A percentile compares a stretch with the other conserved stretches of the same genome.
Conservation (phyloP, 2,329 filamentous ascomycete genomes). For the Fonsecaea multimorphosa region DNA sequence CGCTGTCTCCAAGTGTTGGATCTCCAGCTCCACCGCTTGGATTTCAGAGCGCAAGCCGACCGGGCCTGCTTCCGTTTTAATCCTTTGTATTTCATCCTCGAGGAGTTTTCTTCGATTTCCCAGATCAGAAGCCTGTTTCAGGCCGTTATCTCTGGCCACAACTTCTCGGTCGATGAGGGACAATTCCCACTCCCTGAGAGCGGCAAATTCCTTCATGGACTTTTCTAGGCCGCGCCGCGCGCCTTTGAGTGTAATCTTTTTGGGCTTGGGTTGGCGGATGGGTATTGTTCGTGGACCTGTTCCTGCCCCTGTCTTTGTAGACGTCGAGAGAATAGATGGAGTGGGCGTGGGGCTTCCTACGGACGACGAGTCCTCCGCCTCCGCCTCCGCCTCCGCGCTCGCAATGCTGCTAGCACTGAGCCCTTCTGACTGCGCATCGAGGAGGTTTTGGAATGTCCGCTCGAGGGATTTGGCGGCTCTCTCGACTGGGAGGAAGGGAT, state of each 20-base stretch:
- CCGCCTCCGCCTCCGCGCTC: conserved; percentile 41
- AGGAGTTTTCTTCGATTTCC: conserved; percentile 57
- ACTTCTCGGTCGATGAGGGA: conserved; percentile 56
- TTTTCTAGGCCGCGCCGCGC: conserved; percentile 63
- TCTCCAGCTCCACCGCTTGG: conserved; percentile 60
- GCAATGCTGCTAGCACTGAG: conserved; percentile 58
- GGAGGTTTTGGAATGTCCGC: conserved; percentile 62
- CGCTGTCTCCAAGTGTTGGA: conserved; percentile 62
- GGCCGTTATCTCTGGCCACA: conserved; percentile 52
- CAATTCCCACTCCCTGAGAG: conserved; percentile 63
- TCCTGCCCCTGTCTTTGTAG: conserved; percentile 40
- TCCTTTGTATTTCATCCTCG: conserved; percentile 55
- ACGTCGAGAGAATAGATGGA: conserved; percentile 39
- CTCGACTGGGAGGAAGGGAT: conserved; percentile 58
- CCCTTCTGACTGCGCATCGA: conserved; percentile 67
- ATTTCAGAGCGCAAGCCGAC: conserved; percentile 59
- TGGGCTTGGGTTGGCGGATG: conserved; percentile 48
- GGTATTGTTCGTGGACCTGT: conserved; percentile 47
- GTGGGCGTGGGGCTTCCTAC: conserved; percentile 57
- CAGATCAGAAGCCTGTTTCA: conserved; percentile 60
- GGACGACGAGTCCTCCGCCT: conserved; percentile 52
- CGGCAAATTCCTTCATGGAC: conserved; percentile 62
- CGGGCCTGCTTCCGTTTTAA: conserved; percentile 55
- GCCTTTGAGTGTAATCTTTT: conserved; percentile 58
- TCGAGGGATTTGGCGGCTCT: conserved; percentile 62